Evolutionary conservation across 73 alveolate genomes (phyloP).

Genomic region (Paramecium biaurelia): DNA sequence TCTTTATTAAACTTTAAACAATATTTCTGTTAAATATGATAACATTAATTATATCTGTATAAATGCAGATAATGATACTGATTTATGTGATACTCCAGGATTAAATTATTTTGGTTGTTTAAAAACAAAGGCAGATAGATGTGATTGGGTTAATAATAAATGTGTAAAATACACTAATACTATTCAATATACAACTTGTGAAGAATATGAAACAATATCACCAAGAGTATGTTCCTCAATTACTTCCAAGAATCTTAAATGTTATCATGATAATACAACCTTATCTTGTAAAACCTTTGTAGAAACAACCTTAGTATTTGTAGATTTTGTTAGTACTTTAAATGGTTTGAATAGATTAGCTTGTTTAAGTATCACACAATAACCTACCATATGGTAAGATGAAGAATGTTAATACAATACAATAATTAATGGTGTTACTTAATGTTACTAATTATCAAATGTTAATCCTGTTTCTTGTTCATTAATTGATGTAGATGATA

Average conservation of each 20-base stretch:
- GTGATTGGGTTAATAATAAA: not conserved
- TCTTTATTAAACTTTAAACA: not conserved
- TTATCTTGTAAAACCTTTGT: conserved; percentile 5
- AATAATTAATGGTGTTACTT: not conserved
- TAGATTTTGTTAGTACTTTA: not conserved
- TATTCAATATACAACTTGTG: not conserved
- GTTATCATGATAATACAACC: not conserved
- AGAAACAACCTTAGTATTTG: not conserved
- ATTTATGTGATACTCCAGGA: conserved; percentile 2
- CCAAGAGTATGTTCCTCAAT: not conserved
- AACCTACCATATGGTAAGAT: not conserved
- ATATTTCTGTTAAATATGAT: not conserved
- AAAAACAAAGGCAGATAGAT: not conserved
- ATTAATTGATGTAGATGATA: not conserved
- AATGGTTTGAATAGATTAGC: conserved; percentile 15
- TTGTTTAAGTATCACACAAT: not conserved
- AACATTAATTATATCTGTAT: not conserved
- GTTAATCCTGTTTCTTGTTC: not conserved
- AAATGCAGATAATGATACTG: not conserved
- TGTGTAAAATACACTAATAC: not conserved
- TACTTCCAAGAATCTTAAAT: not conserved
- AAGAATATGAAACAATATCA: not conserved
- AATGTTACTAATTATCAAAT: not conserved
- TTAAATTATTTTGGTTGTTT: conserved; percentile 37
- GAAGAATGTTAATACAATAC: not conserved